These are phyloP conservation scores for Colletotrichum sublineola DNA, from an alignment of 2,329 filamentous ascomycete genomes.

Conservation along the genomic window DNA sequence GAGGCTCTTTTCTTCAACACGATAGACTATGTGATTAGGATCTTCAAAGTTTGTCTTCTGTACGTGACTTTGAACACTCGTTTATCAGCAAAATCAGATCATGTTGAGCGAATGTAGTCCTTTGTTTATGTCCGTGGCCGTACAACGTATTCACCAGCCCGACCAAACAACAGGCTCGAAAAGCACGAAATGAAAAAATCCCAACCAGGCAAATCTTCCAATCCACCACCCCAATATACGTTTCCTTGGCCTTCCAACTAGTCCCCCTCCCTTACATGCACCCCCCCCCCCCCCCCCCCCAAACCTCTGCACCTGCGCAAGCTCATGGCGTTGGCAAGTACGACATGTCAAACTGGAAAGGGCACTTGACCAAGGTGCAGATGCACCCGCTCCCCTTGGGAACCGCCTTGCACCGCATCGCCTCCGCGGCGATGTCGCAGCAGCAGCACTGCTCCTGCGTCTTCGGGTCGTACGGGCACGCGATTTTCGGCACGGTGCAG, in stretches of 20 bases:
- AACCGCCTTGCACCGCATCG: slow-evolving; percentile 23
- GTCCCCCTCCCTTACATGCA: too few relatives aligned
- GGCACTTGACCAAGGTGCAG: slow-evolving; percentile 41
- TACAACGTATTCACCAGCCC: not conserved
- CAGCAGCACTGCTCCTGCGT: slow-evolving; percentile 44
- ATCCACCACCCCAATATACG: not conserved
- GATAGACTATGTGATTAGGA: not conserved
- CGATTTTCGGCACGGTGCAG: slow-evolving; percentile 27
- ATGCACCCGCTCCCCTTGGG: slow-evolving; percentile 29
- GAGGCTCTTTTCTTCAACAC: not conserved
- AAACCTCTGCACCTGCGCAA: not conserved
- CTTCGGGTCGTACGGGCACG: slow-evolving; percentile 44
- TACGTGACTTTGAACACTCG: not conserved
- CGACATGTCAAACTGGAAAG: slow-evolving; percentile 17
- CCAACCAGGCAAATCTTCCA: not conserved
- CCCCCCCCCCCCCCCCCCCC: not conserved
- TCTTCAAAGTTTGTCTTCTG: not conserved
- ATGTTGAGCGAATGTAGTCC: not conserved
- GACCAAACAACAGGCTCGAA: not conserved
- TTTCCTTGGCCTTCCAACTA: too few relatives aligned
- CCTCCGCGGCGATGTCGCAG: slow-evolving; percentile 28
- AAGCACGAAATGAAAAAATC: not conserved
- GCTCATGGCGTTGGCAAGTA: slow-evolving; percentile 8
- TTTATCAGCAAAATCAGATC: not conserved
- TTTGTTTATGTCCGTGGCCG: too few relatives aligned